These are phyloP conservation scores for Sporisorium sorghi DNA, from an alignment of 1,284 basidiomycete genomes.

Conservation along the genomic window DNA sequence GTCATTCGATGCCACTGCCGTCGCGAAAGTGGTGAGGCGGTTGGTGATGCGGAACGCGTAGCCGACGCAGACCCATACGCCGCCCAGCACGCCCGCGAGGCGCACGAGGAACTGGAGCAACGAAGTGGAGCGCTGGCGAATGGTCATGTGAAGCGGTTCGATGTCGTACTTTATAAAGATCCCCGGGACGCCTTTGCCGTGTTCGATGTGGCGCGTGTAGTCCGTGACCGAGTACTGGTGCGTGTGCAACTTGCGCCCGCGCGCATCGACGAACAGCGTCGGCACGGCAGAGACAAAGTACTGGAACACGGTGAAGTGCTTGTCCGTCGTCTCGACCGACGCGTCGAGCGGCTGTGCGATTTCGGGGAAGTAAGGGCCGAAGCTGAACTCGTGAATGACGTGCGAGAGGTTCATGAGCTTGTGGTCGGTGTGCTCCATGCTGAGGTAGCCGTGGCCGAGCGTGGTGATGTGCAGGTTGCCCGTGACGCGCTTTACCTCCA, in stretches of 20 bases:
- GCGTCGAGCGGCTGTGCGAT: conserved; percentile 90
- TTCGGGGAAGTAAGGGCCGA: conserved; percentile 94
- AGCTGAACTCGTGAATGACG: conserved; percentile 95
- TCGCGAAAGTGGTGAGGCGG: conserved; percentile 39
- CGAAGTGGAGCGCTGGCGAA: conserved; percentile 86
- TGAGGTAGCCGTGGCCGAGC: conserved; percentile 91
- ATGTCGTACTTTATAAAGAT: conserved; percentile 78
- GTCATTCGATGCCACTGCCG: conserved; percentile 22
- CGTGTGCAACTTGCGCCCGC: conserved; percentile 76
- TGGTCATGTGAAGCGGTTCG: conserved; percentile 85
- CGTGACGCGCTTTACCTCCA: conserved; percentile 89
- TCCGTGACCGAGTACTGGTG: conserved; percentile 96
- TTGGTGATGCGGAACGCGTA: conserved; percentile 58
- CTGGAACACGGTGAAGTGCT: conserved; percentile 77
- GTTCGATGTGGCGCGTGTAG: conserved; percentile 82
- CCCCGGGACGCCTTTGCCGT: conserved; percentile 81
- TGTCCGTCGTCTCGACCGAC: conserved; percentile 79
- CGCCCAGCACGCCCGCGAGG: conserved; percentile 72
- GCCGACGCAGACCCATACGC: conserved; percentile 68
- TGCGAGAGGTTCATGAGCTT: conserved; percentile 89
- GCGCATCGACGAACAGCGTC: conserved; percentile 85
- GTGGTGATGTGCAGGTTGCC: conserved; percentile 78
- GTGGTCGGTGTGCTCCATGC: conserved; percentile 87
- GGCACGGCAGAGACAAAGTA: conserved; percentile 96
- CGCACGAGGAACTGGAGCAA: conserved; percentile 85